Percentiles rank a stretch among this genome's conserved stretches.
phyloP scores from a whole-genome alignment of 257 asterid species.

The Ligustrum vulgare region DNA sequence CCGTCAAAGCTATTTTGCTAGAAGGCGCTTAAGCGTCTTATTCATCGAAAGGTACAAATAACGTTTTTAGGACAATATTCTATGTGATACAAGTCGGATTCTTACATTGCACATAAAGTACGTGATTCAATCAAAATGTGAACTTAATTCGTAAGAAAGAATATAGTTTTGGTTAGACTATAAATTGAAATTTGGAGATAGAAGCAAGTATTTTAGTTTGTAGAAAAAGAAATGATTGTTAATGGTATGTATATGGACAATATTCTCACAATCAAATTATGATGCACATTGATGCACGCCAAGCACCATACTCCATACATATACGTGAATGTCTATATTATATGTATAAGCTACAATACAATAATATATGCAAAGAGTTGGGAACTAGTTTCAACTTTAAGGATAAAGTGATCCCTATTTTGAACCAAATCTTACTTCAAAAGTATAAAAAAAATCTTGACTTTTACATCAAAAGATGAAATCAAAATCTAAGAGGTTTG shows the following conservation, averaged over 20 bases:
- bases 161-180: no score
- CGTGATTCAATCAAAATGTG: background rate
- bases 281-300: conserved; percentile 74
- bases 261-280: conserved; percentile 55
- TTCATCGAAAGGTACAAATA: no score
- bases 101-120: no score
- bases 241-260: background rate
- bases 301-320: conserved; percentile 63
- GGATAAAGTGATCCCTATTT: conserved; percentile 22
- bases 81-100: conserved; percentile 45
- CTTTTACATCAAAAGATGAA: conserved; percentile 51
- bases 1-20: no score
- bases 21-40: no score
- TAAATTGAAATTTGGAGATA: no score
- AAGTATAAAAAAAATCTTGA: conserved; percentile 43
- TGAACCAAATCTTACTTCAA: conserved; percentile 40
- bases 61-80: no score
- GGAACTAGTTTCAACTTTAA: conserved; percentile 27
- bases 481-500: conserved; percentile 32
- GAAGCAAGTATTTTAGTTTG: background rate
- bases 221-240: background rate
- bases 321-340: background rate
- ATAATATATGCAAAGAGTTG: conserved; percentile 7
- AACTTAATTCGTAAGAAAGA: no score
- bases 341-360: no score